phyloP scores from a whole-genome alignment of 768 basidiomycete species.

The Termitomyces sp. region DNA sequence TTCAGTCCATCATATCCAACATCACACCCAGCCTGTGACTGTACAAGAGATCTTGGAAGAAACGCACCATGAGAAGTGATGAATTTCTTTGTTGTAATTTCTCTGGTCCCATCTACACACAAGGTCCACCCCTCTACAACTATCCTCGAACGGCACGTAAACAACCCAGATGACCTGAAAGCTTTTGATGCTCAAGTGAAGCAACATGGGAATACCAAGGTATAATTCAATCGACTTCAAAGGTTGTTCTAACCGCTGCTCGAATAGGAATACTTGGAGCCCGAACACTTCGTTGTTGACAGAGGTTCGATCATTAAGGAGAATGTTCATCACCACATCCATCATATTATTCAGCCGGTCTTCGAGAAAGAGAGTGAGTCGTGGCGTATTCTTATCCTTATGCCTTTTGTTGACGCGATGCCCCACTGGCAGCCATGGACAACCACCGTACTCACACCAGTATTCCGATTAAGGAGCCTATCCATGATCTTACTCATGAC shows the following conservation, averaged over 20 bases:
- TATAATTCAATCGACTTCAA: neutral
- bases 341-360: slow-evolving; percentile 7
- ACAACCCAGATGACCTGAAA: neutral
- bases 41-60: slow-evolving; percentile 22
- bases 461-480: slow-evolving; percentile 1
- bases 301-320: slow-evolving; percentile 6
- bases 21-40: slow-evolving; percentile 30
- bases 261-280: slow-evolving; percentile 1
- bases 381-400: neutral
- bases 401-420: neutral
- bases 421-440: neutral
- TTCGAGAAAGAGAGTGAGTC: slow-evolving; percentile 7
- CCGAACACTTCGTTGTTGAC: neutral
- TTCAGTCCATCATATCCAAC: slow-evolving; percentile 33
- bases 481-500: neutral
- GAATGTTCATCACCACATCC: slow-evolving; percentile 5
- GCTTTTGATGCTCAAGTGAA: neutral
- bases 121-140: neutral
- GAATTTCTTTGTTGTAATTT: neutral
- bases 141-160: slow-evolving; percentile 1
- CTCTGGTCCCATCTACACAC: neutral
- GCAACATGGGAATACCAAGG: neutral
- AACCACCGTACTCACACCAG: neutral
- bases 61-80: slow-evolving; percentile 16
- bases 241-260: neutral